Base-by-base conservation (phyloP, 192 early-diverging fungal species). In the Coemansia sp. region DNA sequence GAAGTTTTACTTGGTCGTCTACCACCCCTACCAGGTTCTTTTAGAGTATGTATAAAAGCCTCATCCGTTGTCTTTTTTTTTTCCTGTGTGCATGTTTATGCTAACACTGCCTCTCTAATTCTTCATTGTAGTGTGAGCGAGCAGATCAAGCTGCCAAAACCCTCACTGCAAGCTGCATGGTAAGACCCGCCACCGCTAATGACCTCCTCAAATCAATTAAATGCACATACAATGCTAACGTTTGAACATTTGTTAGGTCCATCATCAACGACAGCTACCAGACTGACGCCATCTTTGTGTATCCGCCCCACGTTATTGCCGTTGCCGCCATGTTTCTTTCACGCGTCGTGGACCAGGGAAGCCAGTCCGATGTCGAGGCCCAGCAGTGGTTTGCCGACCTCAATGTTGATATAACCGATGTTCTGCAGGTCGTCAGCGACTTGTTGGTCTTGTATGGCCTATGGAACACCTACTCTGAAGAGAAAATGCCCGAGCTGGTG, bases 301-400 rank as follows among this genome's bases (percentile, higher is more conserved):
- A 94, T 53, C 89, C 94, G 10, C 94, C 94, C 17, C 85, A 93
- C 40, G 83, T 94, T 56, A 89, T 96, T 55, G 92, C 94, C 5
- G 45, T 93, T 1, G 86, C 90, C 2, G 81, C 88, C 9, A 58
- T 94, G 42, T 92, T 86, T 43, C 62, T 92, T 2, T 77, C 73
- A 26, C 67, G 65, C 5, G 67, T 70, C 1, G 51, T 77, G 1
- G 73, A 77, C 54, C 65, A 77, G 54, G 73, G 65, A 0, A 47
- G 42, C 3, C 48, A 68, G 61, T 53, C 67, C 7, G 68, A 77
- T 17, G 14, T 50, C 13, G 83, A 90, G 39, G 83, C 90, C 55
- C 78, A 78, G 43, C 77, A 85, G 46, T 94, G 90, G 90, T 90
- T 88, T 73, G 82, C 88, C 1, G 82, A 85, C 39, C 52, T 92